Base-by-base conservation (phyloP, 148 eudicot genomes). In the Mesembryanthemum crystallinum region DNA sequence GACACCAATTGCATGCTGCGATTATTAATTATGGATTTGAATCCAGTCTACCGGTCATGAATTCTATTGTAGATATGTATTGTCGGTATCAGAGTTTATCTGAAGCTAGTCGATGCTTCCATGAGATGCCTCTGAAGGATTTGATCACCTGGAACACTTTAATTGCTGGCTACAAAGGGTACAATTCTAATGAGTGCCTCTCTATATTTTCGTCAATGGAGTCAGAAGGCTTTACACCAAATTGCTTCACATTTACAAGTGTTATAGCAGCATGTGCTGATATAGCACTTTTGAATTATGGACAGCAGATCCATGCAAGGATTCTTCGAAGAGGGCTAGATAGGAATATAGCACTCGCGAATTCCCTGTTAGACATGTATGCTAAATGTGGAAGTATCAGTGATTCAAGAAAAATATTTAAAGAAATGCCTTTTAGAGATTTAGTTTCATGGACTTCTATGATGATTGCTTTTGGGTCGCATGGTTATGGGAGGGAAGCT, bases 401-500 rank as follows among this genome's bases (percentile, higher is more conserved):
- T n/a, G 91, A 88, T 64, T 82, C 98, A 3, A 79, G 81, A 67
- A 87, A 83, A 75, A 69, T 90, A 18, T 94, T 92, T 82, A 55
- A 73, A 71, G 81, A 77, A 51, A 85, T 90, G 92, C 75, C 77
- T 49, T 49, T 15, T 29, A 87, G 78, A 77, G 83, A 90, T 79
- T 72, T 92, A 64, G 85, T 94, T 71, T 89, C 97, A 24, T 92
- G 97, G 98, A 94, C 98, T 57, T 90, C 98, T 32, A 94, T 94
- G 96, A 90, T 94, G 87, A 86, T 89, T 72, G 96, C 91, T 73
- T 90, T 87, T 60, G 98, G 94, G 55, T 88, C 87, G 62, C 97
- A 94, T 67, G 98, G 97, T 37, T 83, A 81, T 82, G 98, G 98
- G 42, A 81, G 82, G 69, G 89, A 84, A 77, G 91, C 92, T n/a